Evolutionary conservation across 306 rosid genomes (phyloP), one percentile per base, ranked within the genome.

Genomic region (Citrullus amarus): DNA sequence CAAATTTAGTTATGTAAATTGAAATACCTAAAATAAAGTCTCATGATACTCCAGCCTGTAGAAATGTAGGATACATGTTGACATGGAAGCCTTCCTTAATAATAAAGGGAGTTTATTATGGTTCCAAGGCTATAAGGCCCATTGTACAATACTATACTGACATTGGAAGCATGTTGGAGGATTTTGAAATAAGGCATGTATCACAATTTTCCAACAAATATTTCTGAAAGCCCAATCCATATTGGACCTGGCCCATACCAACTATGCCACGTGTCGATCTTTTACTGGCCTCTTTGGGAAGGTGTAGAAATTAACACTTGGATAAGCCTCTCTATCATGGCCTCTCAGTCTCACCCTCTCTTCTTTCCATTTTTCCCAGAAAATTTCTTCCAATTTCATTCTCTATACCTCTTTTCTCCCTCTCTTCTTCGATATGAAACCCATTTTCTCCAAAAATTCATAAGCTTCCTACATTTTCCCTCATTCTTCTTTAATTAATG

Each of bases 291-390:
- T 66, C 18, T 5, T 8, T 25, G 25, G 54, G 68, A 56, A 79
- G 60, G 46, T 57, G 17, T 71, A 78, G 82, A 72, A 82, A 18
- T 79, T 81, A 75, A 85, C 80, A 62, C 81, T 72, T 48, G 98
- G 98, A 93, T 93, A 93, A 89, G 97, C 87, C 71, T 79, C n/a
- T 32, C 53, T 51, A 48, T 76, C 61, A 58, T 84, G 85, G 81
- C 88, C 78, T 80, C 93, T 80, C 44, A 61, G 79, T 44, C 50
- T 39, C 71, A 32, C 74, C 78, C 84, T 76, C 86, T 54, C 76
- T 25, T 57, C 25, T 60, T 60, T 61, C 59, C 59, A 6, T 55
- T 5, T 12, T 30, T 6, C 8, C n/a, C 5, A 53, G 30, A 58
- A 76, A 30, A 77, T 69, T 41, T 20, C 32, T 28, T 76, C 69